A percentile compares a stretch with the other conserved stretches of the same genome.
These are phyloP conservation scores for Neonectria hederae DNA, from an alignment of 2,329 filamentous ascomycete genomes.

Conservation along the genomic window DNA sequence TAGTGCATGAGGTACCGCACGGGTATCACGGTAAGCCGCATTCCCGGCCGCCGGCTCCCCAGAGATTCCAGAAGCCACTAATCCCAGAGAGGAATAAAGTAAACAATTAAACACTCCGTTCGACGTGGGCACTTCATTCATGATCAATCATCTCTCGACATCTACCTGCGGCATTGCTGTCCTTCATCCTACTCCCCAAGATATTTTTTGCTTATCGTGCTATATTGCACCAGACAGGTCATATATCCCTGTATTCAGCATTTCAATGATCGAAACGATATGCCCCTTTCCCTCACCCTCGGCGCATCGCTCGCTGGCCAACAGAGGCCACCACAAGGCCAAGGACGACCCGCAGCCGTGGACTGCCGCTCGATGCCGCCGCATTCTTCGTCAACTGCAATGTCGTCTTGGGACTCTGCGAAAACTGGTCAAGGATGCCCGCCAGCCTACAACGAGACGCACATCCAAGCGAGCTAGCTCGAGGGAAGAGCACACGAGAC, in stretches of 20 bases:
- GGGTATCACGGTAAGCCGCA: conserved; percentile 29
- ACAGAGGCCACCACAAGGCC: conserved; percentile 1
- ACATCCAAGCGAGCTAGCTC: conserved; percentile 36
- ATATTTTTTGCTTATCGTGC: background rate
- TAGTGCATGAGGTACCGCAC: conserved; percentile 24
- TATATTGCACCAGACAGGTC: no score
- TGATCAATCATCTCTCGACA: conserved; percentile 1
- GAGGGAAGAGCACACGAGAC: conserved; percentile 11
- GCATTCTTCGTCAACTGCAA: conserved; percentile 58
- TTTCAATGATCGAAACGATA: conserved; percentile 10
- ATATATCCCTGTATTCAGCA: background rate
- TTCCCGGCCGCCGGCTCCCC: conserved; percentile 26
- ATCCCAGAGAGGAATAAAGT: conserved; percentile 44
- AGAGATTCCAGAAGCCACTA: conserved; percentile 34
- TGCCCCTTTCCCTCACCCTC: conserved; percentile 20
- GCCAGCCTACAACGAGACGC: conserved; percentile 8
- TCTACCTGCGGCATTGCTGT: background rate
- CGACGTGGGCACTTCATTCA: background rate
- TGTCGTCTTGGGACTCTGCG: conserved; percentile 53
- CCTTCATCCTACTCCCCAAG: background rate
- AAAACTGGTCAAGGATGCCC: conserved; percentile 44
- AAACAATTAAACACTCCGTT: conserved; percentile 36
- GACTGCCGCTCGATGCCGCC: conserved; percentile 59
- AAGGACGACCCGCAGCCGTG: conserved; percentile 48
- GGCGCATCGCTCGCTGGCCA: conserved; percentile 27